These are phyloP conservation scores for Colletotrichum sp. DNA, from an alignment of 2,329 filamentous ascomycete species.

Conservation along the genomic window DNA sequence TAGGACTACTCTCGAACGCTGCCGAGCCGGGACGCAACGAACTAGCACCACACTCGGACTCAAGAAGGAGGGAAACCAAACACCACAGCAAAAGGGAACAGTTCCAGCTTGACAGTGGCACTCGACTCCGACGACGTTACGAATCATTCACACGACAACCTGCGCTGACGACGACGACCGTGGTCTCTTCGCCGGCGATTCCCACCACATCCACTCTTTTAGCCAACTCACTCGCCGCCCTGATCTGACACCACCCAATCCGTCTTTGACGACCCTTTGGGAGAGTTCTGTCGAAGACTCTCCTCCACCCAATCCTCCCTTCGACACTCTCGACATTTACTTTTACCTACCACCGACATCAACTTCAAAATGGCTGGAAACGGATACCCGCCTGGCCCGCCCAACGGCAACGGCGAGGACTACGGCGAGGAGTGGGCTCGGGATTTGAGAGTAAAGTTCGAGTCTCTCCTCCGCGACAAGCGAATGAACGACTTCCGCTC, in stretches of 20 bases:
- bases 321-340: constrained; percentile 1
- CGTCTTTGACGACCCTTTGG: not conserved
- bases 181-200: not conserved
- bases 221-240: not conserved
- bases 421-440: constrained; percentile 78
- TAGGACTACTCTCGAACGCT: not conserved
- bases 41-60: not conserved
- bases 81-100: not conserved
- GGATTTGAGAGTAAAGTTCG: constrained; percentile 83
- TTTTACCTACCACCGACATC: constrained; percentile 16
- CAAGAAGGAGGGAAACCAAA: not conserved
- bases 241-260: not conserved
- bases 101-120: not conserved
- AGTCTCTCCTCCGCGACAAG: constrained; percentile 84
- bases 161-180: constrained; percentile 14
- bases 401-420: constrained; percentile 35
- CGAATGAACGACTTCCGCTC: constrained; percentile 78
- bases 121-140: not conserved
- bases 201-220: not conserved
- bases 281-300: constrained; percentile 14
- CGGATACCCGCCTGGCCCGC: constrained; percentile 34
- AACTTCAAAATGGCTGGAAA: constrained; percentile 39
- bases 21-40: constrained; percentile 1
- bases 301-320: not conserved
- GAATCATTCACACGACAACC: not conserved